These are phyloP conservation scores for Xylariaceae sp. DNA, from an alignment of 2,329 filamentous ascomycete genomes.

Conservation along the genomic window DNA sequence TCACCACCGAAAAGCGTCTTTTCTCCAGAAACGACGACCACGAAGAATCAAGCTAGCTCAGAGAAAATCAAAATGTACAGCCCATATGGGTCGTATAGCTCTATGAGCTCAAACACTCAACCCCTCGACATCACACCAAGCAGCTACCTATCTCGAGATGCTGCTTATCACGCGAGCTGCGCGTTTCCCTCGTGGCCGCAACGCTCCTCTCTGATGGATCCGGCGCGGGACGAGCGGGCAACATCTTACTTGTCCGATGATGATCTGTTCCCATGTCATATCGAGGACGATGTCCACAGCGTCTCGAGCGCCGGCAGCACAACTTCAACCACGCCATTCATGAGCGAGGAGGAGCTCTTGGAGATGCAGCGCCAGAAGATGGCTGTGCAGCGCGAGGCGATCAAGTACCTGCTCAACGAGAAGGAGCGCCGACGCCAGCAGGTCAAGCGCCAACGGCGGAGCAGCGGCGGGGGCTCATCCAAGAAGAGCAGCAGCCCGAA, in stretches of 20 bases:
- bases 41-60: conserved; percentile 1
- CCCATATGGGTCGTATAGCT: conserved; percentile 46
- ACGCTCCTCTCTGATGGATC: conserved; percentile 43
- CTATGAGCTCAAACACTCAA: conserved; percentile 42
- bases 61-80: conserved; percentile 37
- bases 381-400: conserved; percentile 58
- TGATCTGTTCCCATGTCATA: conserved; percentile 62
- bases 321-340: conserved; percentile 50
- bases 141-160: conserved; percentile 39
- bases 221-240: conserved; percentile 46
- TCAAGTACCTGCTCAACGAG: conserved; percentile 57
- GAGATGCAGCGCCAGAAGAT: conserved; percentile 58
- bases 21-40: conserved; percentile 1
- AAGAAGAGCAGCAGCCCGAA: conserved; percentile 48
- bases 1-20: conserved; percentile 6
- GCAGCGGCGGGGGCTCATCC: conserved; percentile 28
- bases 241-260: conserved; percentile 68
- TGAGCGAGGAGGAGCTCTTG: conserved; percentile 54
- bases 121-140: conserved; percentile 42
- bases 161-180: conserved; percentile 43
- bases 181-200: conserved; percentile 53
- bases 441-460: conserved; percentile 35
- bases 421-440: conserved; percentile 59
- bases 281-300: conserved; percentile 57
- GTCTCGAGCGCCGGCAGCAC: conserved; percentile 51